These are phyloP conservation scores for Amanita muscaria DNA, from an alignment of 768 basidiomycete genomes.

Conservation along the genomic window DNA sequence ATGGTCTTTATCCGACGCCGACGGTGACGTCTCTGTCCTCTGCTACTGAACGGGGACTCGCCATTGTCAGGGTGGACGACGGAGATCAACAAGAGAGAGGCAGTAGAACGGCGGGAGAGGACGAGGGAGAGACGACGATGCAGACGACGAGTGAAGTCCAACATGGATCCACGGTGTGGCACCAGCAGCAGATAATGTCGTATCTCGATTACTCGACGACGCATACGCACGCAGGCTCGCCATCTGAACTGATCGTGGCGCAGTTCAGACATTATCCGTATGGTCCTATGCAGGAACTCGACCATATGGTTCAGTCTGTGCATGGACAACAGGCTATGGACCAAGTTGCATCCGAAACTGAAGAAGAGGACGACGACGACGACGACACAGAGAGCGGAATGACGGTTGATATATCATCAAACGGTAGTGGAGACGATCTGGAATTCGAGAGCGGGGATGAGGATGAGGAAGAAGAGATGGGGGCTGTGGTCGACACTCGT, in stretches of 20 bases:
- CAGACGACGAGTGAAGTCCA: not conserved
- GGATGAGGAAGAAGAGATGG: constrained; percentile 5
- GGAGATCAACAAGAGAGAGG: not conserved
- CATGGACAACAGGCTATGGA: not conserved
- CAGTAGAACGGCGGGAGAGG: not conserved
- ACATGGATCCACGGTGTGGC: constrained; percentile 58
- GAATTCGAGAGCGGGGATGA: not conserved
- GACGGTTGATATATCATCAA: constrained; percentile 5
- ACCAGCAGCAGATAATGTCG: constrained; percentile 44
- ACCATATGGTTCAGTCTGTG: not conserved
- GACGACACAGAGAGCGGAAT: constrained; percentile 1
- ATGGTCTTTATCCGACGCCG: not conserved
- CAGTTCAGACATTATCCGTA: not conserved
- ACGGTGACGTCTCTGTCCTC: constrained; percentile 12
- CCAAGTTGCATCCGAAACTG: not conserved
- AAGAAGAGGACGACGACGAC: constrained; percentile 15
- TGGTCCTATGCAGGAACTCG: not conserved
- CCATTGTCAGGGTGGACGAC: not conserved
- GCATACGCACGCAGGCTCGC: constrained; percentile 10
- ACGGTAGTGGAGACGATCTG: not conserved
- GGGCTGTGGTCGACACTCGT: not conserved
- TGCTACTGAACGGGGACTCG: constrained; percentile 4
- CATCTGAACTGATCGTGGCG: not conserved
- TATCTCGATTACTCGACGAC: constrained; percentile 34
- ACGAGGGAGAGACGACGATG: too few relatives aligned